Evolutionary conservation across 225 moss, liverwort and hornwort genomes (phyloP), one percentile per base, ranked within the genome.

Genomic region (Climacium dendroides): DNA sequence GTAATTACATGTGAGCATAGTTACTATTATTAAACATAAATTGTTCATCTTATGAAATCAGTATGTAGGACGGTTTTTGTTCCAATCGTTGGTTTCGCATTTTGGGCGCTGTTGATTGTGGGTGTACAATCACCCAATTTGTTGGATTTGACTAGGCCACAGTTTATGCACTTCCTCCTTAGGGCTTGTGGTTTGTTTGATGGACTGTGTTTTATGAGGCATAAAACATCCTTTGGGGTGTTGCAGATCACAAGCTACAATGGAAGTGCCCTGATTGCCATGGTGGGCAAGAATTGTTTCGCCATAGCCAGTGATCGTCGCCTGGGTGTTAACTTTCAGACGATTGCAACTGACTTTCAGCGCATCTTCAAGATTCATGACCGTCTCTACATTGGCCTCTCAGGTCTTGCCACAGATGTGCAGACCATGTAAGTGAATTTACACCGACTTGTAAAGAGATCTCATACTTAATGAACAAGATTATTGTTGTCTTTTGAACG

Each of bases 261-360:
- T 97, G 95, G 98, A 92, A 97, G 98, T 90, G 98, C 98, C 53
- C 90, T 99, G 82, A 93, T 96, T 69, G 98, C 95, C 53, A 99
- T 97, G 98, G 92, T 97, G 63, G 97, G 96, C 90, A 96, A 95
- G 79, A 71, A 96, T 79, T 99, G 98, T 84, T 97, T 99, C 83
- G 96, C 97, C 74, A 97, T 97, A 86, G 98, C 98, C 32, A 98
- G 97, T 85, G 98, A 97, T 90, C 95, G 96, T 79, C 95, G 96
- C 89, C 87, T 99, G 71, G 96, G 98, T 72, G 98, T 97, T 4
- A 94, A 99, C 78, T 97, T 99, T 74, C 96, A 97, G 91, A 99
- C 98, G 63, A 98, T 98, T 78, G 98, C 98, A 19, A 93, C 92
- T 12, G 98, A 99, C 84, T 99, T 97, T 87, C 96, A 97, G 87